These are phyloP conservation scores for Ceratobasidium sp. DNA, from an alignment of 1,284 basidiomycete genomes.

Conservation along the genomic window DNA sequence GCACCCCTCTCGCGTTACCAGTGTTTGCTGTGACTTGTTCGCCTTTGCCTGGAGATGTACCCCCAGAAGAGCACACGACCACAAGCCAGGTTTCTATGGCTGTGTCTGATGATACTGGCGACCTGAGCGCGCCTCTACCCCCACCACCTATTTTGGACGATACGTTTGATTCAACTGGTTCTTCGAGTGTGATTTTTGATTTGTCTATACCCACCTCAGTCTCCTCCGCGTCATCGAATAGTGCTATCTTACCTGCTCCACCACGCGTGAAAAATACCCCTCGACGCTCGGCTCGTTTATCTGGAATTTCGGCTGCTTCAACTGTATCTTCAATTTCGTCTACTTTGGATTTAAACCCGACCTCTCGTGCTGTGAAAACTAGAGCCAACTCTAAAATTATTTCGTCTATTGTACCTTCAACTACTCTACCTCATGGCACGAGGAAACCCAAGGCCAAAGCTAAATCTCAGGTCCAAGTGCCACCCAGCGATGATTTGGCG, in stretches of 20 bases:
- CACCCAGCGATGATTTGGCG: background rate
- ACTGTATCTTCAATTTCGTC: slow-evolving; percentile 33
- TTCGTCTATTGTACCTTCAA: slow-evolving; percentile 3
- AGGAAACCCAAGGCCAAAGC: slow-evolving; percentile 1
- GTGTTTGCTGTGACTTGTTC: slow-evolving; percentile 25
- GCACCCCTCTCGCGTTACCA: slow-evolving; percentile 11
- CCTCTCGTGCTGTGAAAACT: slow-evolving; percentile 18
- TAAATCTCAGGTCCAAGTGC: slow-evolving; percentile 22
- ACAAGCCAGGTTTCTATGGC: background rate
- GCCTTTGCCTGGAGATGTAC: background rate
- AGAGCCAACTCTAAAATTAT: slow-evolving; percentile 15
- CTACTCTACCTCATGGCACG: background rate
- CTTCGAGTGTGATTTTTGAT: slow-evolving; percentile 15
- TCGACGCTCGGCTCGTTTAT: slow-evolving; percentile 34
- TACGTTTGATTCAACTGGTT: slow-evolving; percentile 3
- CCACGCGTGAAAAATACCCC: slow-evolving; percentile 23
- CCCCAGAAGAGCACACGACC: background rate
- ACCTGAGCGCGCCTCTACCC: background rate
- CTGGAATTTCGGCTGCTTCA: slow-evolving; percentile 26
- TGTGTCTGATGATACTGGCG: background rate
- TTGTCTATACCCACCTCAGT: slow-evolving; percentile 21
- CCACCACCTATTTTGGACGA: background rate
- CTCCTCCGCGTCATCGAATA: slow-evolving; percentile 12
- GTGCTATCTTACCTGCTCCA: background rate
- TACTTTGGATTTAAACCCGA: background rate